A percentile compares a stretch with the other conserved stretches of the same genome.
These are phyloP conservation scores for Chalciporus pseudorubinellus DNA, from an alignment of 768 basidiomycete species.

Conservation along the genomic window DNA sequence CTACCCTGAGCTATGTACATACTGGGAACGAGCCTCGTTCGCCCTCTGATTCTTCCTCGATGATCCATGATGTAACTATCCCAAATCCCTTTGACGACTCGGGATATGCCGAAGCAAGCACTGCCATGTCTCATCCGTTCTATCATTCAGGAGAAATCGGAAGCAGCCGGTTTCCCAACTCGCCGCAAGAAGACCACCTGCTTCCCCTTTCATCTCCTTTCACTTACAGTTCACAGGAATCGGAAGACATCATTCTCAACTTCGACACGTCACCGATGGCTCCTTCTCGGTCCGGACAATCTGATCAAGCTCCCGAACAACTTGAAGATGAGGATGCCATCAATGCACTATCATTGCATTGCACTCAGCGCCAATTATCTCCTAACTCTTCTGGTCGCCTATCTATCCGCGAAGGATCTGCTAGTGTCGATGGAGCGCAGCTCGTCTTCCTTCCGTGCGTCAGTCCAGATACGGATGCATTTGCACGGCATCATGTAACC, in stretches of 20 bases:
- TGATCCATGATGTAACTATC: not conserved
- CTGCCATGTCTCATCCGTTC: not conserved
- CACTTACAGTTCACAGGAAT: constrained; percentile 11
- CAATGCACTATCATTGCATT: not conserved
- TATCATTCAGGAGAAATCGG: not conserved
- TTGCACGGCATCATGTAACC: not conserved
- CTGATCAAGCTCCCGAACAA: not conserved
- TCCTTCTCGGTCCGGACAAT: not conserved
- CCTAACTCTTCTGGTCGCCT: not conserved
- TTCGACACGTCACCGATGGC: constrained; percentile 25
- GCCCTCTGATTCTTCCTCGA: not conserved
- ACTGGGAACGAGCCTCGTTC: not conserved
- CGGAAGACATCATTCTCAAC: constrained; percentile 17
- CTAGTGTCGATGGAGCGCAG: not conserved
- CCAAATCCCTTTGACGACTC: constrained; percentile 2
- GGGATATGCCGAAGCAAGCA: not conserved
- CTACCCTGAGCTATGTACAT: not conserved
- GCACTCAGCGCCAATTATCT: not conserved
- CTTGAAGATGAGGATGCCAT: not conserved
- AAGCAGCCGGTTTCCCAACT: not conserved
- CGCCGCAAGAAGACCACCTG: not conserved
- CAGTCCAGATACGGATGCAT: not conserved
- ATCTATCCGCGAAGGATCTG: not conserved
- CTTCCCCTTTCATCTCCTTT: constrained; percentile 27
- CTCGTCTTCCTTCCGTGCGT: not conserved